Evolutionary conservation across 192 early-diverging fungal species (phyloP).

Genomic region (Backusella tarrabulga): DNA sequence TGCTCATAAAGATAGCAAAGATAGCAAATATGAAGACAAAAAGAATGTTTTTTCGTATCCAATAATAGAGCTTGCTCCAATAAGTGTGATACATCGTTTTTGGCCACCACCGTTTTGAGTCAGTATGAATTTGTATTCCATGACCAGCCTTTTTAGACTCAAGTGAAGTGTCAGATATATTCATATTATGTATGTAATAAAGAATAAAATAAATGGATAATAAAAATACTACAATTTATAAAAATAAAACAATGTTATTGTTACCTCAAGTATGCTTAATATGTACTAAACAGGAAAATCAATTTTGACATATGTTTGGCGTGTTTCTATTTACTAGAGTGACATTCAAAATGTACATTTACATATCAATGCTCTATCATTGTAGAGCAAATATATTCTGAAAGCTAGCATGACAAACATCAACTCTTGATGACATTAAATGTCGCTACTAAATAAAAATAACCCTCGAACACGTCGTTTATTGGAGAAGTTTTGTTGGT

Average conservation of each 20-base stretch:
- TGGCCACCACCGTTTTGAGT: slow-evolving; percentile 2
- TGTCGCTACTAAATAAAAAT: not conserved
- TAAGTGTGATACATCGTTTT: not conserved
- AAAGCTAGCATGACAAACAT: not conserved
- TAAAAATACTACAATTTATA: not conserved
- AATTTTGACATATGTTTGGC: not conserved
- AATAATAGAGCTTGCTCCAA: not conserved
- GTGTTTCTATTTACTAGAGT: no score
- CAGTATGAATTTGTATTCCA: not conserved
- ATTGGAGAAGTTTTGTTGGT: not conserved
- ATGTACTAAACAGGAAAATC: not conserved
- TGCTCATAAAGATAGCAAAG: not conserved
- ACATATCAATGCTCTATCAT: not conserved
- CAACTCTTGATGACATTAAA: not conserved
- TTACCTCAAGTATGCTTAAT: not conserved
- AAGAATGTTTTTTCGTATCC: not conserved
- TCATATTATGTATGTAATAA: not conserved
- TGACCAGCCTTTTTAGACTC: not conserved
- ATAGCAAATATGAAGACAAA: not conserved
- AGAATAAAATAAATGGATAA: not conserved
- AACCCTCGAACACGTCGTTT: not conserved
- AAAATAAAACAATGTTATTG: not conserved
- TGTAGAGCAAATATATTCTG: not conserved
- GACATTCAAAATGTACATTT: no score
- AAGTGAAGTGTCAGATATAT: not conserved